These are phyloP conservation scores for Alternaria burnsii DNA, from an alignment of 2,329 filamentous ascomycete genomes.

Conservation along the genomic window DNA sequence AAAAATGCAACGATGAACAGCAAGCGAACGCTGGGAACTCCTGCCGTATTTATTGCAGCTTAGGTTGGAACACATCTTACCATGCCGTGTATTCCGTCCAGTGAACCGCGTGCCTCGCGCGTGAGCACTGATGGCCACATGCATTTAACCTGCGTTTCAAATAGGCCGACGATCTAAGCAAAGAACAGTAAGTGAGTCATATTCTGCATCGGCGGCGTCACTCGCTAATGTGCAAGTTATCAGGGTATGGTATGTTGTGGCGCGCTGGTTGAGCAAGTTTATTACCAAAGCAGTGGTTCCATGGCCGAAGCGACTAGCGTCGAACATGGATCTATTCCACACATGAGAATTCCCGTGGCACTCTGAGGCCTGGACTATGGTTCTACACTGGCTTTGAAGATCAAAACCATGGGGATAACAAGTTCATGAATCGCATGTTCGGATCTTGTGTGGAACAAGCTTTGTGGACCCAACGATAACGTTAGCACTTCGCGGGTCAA, in stretches of 20 bases:
- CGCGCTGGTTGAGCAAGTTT: slow-evolving; percentile 42
- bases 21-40: slow-evolving; percentile 19
- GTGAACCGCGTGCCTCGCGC: slow-evolving; percentile 31
- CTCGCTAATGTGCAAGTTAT: slow-evolving; percentile 22
- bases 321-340: slow-evolving; percentile 26
- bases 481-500: neutral
- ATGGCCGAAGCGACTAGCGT: slow-evolving; percentile 26
- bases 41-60: slow-evolving; percentile 40
- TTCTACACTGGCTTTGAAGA: neutral
- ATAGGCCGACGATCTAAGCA: slow-evolving; percentile 21
- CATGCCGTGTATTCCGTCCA: slow-evolving; percentile 39
- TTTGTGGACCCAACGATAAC: neutral
- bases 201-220: slow-evolving; percentile 30
- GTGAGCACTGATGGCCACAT: slow-evolving; percentile 22
- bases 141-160: slow-evolving; percentile 25
- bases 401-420: slow-evolving; percentile 6
- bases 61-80: slow-evolving; percentile 24
- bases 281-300: slow-evolving; percentile 31
- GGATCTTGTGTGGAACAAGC: neutral
- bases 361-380: neutral
- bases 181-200: slow-evolving; percentile 31
- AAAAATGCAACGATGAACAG: slow-evolving; percentile 8
- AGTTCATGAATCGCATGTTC: neutral
- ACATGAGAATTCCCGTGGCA: slow-evolving; percentile 11
- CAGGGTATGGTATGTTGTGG: slow-evolving; percentile 13